Conservation (phyloP, 1,284 basidiomycete genomes). For the Athelia psychrophila region DNA sequence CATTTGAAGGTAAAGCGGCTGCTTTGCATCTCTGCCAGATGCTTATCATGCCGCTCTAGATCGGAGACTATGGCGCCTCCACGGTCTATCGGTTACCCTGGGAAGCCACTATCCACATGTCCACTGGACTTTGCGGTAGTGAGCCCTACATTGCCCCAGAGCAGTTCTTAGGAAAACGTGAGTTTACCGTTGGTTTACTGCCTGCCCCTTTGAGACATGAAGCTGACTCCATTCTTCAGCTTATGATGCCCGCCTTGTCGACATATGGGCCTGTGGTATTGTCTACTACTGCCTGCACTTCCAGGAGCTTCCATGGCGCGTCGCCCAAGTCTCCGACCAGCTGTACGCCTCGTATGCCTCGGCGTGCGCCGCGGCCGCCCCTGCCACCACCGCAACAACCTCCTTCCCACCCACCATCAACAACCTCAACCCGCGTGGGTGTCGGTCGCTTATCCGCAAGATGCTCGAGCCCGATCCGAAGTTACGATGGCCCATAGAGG, state of each 20-base stretch:
- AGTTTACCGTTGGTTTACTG: constrained; percentile 42
- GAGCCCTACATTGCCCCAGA: constrained; percentile 99
- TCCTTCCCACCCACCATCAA: constrained; percentile 77
- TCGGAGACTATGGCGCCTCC: constrained; percentile 97
- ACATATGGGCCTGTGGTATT: constrained; percentile 96
- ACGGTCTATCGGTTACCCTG: constrained; percentile 98
- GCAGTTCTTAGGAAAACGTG: constrained; percentile 94
- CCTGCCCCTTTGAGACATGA: constrained; percentile 23
- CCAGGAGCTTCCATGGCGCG: constrained; percentile 96
- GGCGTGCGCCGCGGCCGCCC: constrained; percentile 51
- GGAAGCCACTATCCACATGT: constrained; percentile 97
- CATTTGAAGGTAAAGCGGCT: constrained; percentile 78
- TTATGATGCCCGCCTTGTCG: constrained; percentile 95
- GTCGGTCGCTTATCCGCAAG: constrained; percentile 81
- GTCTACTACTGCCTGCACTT: constrained; percentile 99
- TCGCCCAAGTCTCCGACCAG: constrained; percentile 82
- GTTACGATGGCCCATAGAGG: constrained; percentile 77
- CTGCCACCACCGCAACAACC: constrained; percentile 31
- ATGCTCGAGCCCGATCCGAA: constrained; percentile 97
- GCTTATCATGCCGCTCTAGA: constrained; percentile 43
- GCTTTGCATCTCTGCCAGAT: constrained; percentile 12
- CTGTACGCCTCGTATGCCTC: constrained; percentile 83
- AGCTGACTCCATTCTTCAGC: constrained; percentile 47
- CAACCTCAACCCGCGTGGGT: constrained; percentile 87
- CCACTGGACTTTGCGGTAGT: constrained; percentile 94